Conservation (phyloP, 306 rosid species). For the Rubus parviflorus region DNA sequence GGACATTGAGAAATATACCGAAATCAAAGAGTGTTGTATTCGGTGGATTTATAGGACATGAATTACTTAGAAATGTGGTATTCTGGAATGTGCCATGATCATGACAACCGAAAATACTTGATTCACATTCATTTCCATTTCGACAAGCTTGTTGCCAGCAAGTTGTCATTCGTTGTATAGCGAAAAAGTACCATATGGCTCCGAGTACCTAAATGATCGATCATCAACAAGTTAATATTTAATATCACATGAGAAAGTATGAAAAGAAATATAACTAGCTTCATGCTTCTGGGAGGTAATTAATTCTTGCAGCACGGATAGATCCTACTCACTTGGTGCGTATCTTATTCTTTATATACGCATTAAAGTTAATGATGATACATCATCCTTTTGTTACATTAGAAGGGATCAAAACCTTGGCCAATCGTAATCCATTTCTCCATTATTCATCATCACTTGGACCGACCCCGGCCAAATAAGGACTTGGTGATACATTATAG, state of each 20-base stretch:
- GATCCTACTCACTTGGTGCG: too few species aligned
- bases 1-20: constrained; percentile 35
- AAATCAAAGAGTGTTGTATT: neutral
- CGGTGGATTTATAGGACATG: neutral
- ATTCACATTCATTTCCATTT: neutral
- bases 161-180: constrained; percentile 14
- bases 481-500: too few species aligned
- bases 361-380: too few species aligned
- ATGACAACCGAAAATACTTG: neutral
- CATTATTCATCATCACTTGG: too few species aligned
- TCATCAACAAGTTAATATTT: neutral
- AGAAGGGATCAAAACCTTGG: too few species aligned
- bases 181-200: constrained; percentile 31
- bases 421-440: too few species aligned
- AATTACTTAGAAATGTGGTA: neutral
- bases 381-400: too few species aligned
- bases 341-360: too few species aligned
- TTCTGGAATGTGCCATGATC: neutral
- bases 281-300: too few species aligned
- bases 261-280: neutral
- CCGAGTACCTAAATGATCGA: constrained; percentile 6
- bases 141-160: constrained; percentile 20
- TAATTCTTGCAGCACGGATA: too few species aligned
- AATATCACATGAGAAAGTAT: too few species aligned
- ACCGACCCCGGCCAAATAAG: too few species aligned